phyloP scores from a whole-genome alignment of 352 stramenopile genomes.

The Pythium scleroteichum region DNA sequence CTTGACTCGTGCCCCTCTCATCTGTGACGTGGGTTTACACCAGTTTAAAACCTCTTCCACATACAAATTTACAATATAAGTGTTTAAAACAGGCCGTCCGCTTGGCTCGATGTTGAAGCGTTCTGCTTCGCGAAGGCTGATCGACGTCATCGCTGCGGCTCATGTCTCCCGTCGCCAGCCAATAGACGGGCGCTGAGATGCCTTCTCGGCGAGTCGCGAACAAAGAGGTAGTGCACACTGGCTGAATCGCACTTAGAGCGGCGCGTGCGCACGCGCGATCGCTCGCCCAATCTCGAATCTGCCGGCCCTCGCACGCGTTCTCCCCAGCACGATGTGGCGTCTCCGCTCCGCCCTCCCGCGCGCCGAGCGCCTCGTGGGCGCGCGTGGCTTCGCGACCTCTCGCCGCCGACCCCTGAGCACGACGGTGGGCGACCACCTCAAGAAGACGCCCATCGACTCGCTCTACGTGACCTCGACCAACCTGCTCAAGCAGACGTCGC shows the following conservation, averaged over 20 bases:
- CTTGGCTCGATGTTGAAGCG: conserved; percentile 20
- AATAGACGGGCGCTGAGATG: conserved; percentile 12
- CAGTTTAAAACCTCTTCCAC: neutral
- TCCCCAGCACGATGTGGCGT: conserved; percentile 15
- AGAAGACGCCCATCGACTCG: conserved; percentile 49
- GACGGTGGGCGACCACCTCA: conserved; percentile 7
- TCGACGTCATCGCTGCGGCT: conserved; percentile 21
- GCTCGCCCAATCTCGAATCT: conserved; percentile 2
- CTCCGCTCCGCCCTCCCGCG: conserved; percentile 12
- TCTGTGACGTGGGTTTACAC: neutral
- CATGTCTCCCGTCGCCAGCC: conserved; percentile 19
- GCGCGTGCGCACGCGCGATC: neutral
- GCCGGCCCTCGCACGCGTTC: neutral
- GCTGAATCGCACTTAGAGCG: neutral
- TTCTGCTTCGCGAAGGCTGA: conserved; percentile 15
- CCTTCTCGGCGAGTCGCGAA: neutral
- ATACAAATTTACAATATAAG: neutral
- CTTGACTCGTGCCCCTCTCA: neutral
- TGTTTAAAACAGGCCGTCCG: neutral
- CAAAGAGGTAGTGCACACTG: neutral
- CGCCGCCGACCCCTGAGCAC: conserved; percentile 21
- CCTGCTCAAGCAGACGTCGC: conserved; percentile 58
- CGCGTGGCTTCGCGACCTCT: conserved; percentile 19
- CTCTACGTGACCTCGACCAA: conserved; percentile 76
- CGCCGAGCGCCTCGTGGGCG: conserved; percentile 4